Conservation (phyloP, 1,284 basidiomycete genomes). For the Neonothopanus nambi region DNA sequence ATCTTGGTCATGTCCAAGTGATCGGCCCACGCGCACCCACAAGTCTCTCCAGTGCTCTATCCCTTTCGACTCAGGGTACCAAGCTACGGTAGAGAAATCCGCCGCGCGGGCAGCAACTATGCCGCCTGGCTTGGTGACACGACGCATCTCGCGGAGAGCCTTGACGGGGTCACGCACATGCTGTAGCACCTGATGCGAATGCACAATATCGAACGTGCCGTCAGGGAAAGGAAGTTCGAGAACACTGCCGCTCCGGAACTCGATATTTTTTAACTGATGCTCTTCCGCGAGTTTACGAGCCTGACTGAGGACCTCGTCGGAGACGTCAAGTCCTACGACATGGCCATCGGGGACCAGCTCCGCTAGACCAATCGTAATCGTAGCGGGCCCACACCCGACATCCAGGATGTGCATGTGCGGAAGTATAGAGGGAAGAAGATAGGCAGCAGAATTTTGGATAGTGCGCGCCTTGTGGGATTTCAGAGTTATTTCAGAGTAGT, state of each 20-base stretch:
- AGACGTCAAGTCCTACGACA: slow-evolving; percentile 41
- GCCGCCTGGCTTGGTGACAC: slow-evolving; percentile 43
- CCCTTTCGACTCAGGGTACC: slow-evolving; percentile 29
- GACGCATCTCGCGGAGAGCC: slow-evolving; percentile 42
- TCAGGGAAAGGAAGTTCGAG: slow-evolving; percentile 31
- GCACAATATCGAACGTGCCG: slow-evolving; percentile 43
- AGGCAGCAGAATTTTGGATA: slow-evolving; percentile 41
- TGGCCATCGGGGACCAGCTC: slow-evolving; percentile 37
- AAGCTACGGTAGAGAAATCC: slow-evolving; percentile 22
- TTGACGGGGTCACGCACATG: slow-evolving; percentile 40
- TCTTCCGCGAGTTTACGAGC: slow-evolving; percentile 26
- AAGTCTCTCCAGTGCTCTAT: slow-evolving; percentile 18
- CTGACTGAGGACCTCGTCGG: slow-evolving; percentile 27
- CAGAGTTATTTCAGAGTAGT: slow-evolving; percentile 33
- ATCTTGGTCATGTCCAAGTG: slow-evolving; percentile 25
- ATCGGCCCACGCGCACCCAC: slow-evolving; percentile 21
- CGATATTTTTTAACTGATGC: slow-evolving; percentile 31
- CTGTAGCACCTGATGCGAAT: slow-evolving; percentile 46
- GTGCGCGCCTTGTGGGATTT: slow-evolving; percentile 43
- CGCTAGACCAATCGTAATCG: slow-evolving; percentile 43
- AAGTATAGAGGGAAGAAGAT: slow-evolving; percentile 39
- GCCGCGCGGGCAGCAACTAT: slow-evolving; percentile 41
- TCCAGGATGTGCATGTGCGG: slow-evolving; percentile 44
- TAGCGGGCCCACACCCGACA: slow-evolving; percentile 47
- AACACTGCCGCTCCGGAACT: slow-evolving; percentile 34